Evolutionary conservation across 2,329 filamentous ascomycete species (phyloP).

Genomic region (Neonectria ditissima): DNA sequence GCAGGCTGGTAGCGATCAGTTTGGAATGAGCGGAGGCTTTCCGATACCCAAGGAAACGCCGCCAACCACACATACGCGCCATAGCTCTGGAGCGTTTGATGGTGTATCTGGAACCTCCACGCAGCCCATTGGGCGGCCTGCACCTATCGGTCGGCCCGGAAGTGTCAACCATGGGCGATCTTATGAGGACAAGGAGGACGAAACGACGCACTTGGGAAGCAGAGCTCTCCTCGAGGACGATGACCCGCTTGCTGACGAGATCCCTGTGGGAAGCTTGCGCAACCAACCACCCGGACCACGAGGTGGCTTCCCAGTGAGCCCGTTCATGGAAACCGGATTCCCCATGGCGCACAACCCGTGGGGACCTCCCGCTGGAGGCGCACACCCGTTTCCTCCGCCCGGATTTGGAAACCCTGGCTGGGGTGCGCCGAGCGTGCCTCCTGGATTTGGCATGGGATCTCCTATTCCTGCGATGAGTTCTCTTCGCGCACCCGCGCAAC

Average conservation of each 20-base stretch:
- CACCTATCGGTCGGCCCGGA: constrained; percentile 88
- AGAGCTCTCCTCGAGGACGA: constrained; percentile 87
- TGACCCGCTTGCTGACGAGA: constrained; percentile 60
- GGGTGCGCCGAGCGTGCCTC: constrained; percentile 50
- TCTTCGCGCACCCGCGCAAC: constrained; percentile 58
- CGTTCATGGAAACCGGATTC: constrained; percentile 58
- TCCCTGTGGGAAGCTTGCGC: constrained; percentile 51
- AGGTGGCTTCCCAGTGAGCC: constrained; percentile 54
- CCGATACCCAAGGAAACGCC: constrained; percentile 48
- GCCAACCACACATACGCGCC: constrained; percentile 74
- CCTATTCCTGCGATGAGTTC: constrained; percentile 46
- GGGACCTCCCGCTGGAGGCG: constrained; percentile 51
- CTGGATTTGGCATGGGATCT: constrained; percentile 51
- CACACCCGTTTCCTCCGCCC: constrained; percentile 58
- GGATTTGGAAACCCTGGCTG: constrained; percentile 58
- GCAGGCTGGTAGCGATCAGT: constrained; percentile 48
- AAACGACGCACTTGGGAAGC: constrained; percentile 86
- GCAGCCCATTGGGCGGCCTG: constrained; percentile 83
- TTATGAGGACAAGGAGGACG: constrained; percentile 71
- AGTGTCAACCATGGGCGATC: constrained; percentile 72
- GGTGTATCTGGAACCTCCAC: constrained; percentile 63
- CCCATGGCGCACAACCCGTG: constrained; percentile 55
- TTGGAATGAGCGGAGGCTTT: constrained; percentile 47
- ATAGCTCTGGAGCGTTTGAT: constrained; percentile 79
- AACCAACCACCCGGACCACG: constrained; percentile 65